Evolutionary conservation across 352 stramenopile species (phyloP), one percentile per base, ranked within the genome.

Genomic region (Thalassiosira exigua): DNA sequence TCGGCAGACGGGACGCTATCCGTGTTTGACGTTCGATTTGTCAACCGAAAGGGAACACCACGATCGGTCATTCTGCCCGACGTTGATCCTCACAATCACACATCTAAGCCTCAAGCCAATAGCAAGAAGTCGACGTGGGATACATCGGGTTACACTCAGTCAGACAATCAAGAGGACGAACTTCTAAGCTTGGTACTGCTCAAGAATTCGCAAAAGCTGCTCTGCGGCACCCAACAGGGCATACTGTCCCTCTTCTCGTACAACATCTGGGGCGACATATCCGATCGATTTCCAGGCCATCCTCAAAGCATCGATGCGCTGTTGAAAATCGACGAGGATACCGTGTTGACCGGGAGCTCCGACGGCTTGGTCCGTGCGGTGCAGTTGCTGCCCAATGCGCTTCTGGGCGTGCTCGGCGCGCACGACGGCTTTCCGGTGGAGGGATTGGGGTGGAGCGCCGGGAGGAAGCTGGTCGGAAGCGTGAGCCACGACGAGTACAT

Each of bases 291-390:
- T 71, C 95, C 95, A 0, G 96, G 89, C 3, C 96, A 99, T 85
- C 96, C 96, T 1, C 90, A 97, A 32, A 97, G 93, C 24, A 94
- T 99, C 29, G 96, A 99, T 67, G 89, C 95, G 0, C 74, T 99
- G 7, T 82, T 98, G 0, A 98, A 98, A 80, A 90, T 99, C 53
- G 96, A 99, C 70, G 96, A 99, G 84, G 96, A 98, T 81, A 98
- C 96, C 1, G 72, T 99, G 7, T 87, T 98, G 29, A 98, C 97
- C 1, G 97, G 96, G 36, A 98, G 95, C 17, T 98, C 94, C 58
- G 96, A 98, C 81, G 96, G 96, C 7, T 94, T 98, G 59, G 93
- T 99, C 67, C 90, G 96, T 36, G 95, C 98, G 27, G 96, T 98
- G 33, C 94, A 97, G 81, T 68, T 99, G 44, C 93, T 98, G 64